Evolutionary conservation across 768 basidiomycete genomes (phyloP), one percentile per base, ranked within the genome.

Genomic region (Rubroboletus satanas): DNA sequence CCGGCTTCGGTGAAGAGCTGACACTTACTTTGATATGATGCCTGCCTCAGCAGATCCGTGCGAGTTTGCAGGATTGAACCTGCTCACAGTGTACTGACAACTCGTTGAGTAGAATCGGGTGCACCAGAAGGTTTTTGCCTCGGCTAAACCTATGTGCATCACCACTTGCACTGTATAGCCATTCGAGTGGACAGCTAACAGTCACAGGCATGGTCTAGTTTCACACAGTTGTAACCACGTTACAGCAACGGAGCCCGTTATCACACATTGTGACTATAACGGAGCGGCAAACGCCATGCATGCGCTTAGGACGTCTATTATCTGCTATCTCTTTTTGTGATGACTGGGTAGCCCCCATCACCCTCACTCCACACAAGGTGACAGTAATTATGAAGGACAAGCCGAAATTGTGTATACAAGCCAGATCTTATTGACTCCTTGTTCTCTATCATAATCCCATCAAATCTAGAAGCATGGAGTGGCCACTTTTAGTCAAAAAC

Each of bases 401-500:
- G 45, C 52, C 23, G 38, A 54, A 53, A 55, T 23, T 44, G 51
- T 62, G 39, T 26, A 45, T 52, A 52, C 54, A 41, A 48, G 49
- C 23, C 39, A 62, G 57, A 62, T 67, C 66, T 62, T 58, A 47
- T 60, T 62, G 61, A 49, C 43, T 17, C 53, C 53, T 55, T 50
- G 51, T 54, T 45, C 39, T 48, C 45, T 45, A 53, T 60, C 51
- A 56, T 47, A 54, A 35, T 57, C 42, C 46, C 29, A 65, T 67
- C 64, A 56, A 53, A 62, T 60, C 52, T 54, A 51, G 63, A 66
- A 66, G 60, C 57, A 56, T 60, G 61, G 55, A 47, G 26, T 52
- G 51, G 57, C 63, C 55, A 42, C 57, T 45, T 65, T 66, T 66
- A 66, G 66, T 37, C 49, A 63, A 66, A 66, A 66, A 66, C 66